A percentile compares a stretch with the other conserved stretches of the same genome.
phyloP scores from a whole-genome alignment of 805 yeast species.

The Saccharomyces kudriavzevii region DNA sequence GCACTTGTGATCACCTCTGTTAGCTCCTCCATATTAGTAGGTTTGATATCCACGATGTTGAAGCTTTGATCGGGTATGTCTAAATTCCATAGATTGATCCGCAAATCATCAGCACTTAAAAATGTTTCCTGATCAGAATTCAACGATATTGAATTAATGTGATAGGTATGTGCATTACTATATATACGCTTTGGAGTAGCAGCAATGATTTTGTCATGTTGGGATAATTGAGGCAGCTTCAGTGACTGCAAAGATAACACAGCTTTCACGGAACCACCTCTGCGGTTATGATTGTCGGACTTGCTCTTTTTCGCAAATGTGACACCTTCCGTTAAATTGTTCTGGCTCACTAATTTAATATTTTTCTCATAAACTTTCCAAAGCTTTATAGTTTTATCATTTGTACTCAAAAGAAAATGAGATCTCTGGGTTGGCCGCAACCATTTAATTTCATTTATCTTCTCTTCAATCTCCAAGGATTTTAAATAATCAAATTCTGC shows the following conservation, averaged over 20 bases:
- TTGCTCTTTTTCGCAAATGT: constrained; percentile 3
- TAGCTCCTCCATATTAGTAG: constrained; percentile 96
- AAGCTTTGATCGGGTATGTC: constrained; percentile 91
- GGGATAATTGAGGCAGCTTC: constrained; percentile 78
- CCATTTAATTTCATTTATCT: constrained; percentile 97
- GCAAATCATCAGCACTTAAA: constrained; percentile 83
- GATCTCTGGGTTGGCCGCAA: constrained; percentile 79
- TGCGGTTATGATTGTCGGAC: neutral
- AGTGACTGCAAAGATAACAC: constrained; percentile 39
- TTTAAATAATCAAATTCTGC: constrained; percentile 97
- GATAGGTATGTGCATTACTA: constrained; percentile 96
- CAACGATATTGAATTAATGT: constrained; percentile 88
- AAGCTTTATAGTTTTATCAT: constrained; percentile 95
- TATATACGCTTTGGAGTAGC: constrained; percentile 89
- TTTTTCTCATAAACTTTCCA: constrained; percentile 95
- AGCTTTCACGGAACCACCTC: constrained; percentile 21
- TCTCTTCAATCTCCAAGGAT: constrained; percentile 94
- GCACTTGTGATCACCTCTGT: constrained; percentile 97
- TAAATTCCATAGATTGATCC: constrained; percentile 92
- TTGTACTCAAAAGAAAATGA: constrained; percentile 83
- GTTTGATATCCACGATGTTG: constrained; percentile 95
- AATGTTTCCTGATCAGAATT: constrained; percentile 96
- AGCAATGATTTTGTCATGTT: constrained; percentile 90
- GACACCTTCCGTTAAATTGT: constrained; percentile 54
- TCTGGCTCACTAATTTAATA: constrained; percentile 85